Base-by-base conservation (phyloP, 495 filamentous ascomycete genomes). In the Penicillium goetzii region DNA sequence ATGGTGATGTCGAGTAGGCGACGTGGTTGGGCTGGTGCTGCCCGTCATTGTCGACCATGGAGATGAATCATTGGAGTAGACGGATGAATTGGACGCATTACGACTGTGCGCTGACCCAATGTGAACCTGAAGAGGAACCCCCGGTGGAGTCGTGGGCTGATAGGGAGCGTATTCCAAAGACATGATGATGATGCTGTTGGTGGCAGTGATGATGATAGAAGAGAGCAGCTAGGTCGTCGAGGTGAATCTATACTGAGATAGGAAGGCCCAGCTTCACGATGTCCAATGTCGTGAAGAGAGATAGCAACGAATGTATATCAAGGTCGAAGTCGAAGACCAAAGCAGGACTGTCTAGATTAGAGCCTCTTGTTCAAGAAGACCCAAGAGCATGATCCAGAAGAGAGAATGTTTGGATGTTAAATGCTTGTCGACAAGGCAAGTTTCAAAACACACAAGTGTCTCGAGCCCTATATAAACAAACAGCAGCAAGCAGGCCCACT, bases 21-120 rank as follows among this genome's bases (percentile, higher is more conserved):
- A 91, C 40, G 78, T 78, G 49, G 81, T 81, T 21, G 92, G 92
- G 36, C 90, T 93, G 55, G 90, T 94, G 59, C 84, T 78, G 60
- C 83, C 79, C 26, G 91, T 93, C 77, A 85, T 81, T 52, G 87
- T 86, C 65, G 89, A 91, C 75, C 89, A 90, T 59, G 92, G 90
- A 64, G 92, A 94, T 45, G 89, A 92, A 72, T 91, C 86, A 63
- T 85, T 80, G 17, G 85, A 88, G 73, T 83, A 87, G 60, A 82
- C 59, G 23, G 83, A 84, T 7, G 81, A 84, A 38, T 72, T 73
- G 23, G 83, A 83, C 8, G 77, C 70, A 57, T 77, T 75, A 58
- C 79, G 79, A 62, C 76, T 78, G 67, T 84, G 80, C 6, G 62
- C 70, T 30, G 68, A 73, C 14, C 72, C 73, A 52, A 69, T 49